These are phyloP conservation scores for Phytophthora tentaculata DNA, from an alignment of 352 stramenopile genomes.

Conservation along the genomic window DNA sequence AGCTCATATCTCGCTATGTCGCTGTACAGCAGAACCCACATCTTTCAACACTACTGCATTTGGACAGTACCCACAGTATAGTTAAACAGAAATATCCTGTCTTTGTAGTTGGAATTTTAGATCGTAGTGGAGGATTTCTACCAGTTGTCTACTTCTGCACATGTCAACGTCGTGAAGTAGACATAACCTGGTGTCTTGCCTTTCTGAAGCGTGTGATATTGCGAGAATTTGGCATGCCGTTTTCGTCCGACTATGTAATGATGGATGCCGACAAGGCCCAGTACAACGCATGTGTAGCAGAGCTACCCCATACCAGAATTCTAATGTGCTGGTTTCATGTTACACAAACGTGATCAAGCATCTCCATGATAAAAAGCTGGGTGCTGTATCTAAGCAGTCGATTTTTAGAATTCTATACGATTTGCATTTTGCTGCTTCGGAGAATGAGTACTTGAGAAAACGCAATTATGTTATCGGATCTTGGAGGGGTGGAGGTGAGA, in stretches of 20 bases:
- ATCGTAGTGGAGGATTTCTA: not conserved
- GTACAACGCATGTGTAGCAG: not conserved
- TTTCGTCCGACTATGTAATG: not conserved
- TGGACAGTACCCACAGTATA: not conserved
- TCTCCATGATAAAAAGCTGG: not conserved
- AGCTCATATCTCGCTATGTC: not conserved
- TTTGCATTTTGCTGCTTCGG: not conserved
- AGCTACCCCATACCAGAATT: not conserved
- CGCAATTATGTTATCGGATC: not conserved
- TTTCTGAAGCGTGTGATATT: not conserved
- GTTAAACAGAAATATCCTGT: not conserved
- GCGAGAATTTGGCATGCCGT: not conserved
- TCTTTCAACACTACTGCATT: not conserved
- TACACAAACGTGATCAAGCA: not conserved
- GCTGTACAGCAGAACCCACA: not conserved
- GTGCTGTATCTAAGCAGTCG: not conserved
- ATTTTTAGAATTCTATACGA: not conserved
- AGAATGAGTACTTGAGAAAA: not conserved
- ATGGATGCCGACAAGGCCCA: slow-evolving; percentile 2
- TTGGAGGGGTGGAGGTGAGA: not conserved
- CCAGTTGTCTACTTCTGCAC: not conserved
- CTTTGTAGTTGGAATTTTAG: not conserved
- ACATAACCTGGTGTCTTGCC: not conserved
- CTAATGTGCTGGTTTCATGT: not conserved
- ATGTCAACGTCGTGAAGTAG: not conserved